These are phyloP conservation scores for Candida adriatica DNA, from an alignment of 805 yeast genomes.

Conservation along the genomic window DNA sequence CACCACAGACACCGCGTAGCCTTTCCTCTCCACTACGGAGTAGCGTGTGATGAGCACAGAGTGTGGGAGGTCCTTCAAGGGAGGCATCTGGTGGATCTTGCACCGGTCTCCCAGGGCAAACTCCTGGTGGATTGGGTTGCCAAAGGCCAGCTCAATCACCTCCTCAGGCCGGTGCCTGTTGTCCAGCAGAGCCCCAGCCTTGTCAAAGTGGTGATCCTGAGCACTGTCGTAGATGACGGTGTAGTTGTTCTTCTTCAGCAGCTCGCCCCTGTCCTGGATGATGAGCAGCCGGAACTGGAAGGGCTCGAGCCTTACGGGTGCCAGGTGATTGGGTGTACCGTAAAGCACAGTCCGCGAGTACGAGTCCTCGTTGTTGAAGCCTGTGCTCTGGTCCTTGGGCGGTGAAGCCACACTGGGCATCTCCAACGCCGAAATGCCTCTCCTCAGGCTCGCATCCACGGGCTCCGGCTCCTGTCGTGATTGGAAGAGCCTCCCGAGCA, in stretches of 20 bases:
- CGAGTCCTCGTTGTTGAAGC: constrained; percentile 19
- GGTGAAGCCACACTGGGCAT: too few species aligned
- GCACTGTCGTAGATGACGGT: constrained; percentile 27
- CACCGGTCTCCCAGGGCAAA: constrained; percentile 19
- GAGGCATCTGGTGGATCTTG: constrained; percentile 24
- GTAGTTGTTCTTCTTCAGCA: constrained; percentile 29
- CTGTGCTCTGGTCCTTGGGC: not conserved
- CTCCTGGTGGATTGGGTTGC: constrained; percentile 30
- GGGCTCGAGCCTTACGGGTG: constrained; percentile 3
- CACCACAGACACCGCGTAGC: constrained; percentile 29
- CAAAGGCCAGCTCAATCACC: constrained; percentile 32
- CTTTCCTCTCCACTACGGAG: constrained; percentile 22
- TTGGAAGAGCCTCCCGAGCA: too few species aligned
- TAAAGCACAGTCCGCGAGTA: constrained; percentile 22
- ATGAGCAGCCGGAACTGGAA: constrained; percentile 27
- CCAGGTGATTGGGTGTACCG: constrained; percentile 18
- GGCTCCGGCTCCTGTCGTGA: too few species aligned
- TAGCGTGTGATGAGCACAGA: constrained; percentile 28
- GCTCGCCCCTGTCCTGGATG: constrained; percentile 32
- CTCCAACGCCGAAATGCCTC: too few species aligned
- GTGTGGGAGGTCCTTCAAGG: constrained; percentile 22
- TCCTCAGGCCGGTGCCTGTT: constrained; percentile 15
- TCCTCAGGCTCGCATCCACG: too few species aligned
- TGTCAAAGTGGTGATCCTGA: constrained; percentile 16
- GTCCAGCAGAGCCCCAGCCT: constrained; percentile 7